Conservation (phyloP, 2,329 filamentous ascomycete genomes). For the Xylaria sp. region DNA sequence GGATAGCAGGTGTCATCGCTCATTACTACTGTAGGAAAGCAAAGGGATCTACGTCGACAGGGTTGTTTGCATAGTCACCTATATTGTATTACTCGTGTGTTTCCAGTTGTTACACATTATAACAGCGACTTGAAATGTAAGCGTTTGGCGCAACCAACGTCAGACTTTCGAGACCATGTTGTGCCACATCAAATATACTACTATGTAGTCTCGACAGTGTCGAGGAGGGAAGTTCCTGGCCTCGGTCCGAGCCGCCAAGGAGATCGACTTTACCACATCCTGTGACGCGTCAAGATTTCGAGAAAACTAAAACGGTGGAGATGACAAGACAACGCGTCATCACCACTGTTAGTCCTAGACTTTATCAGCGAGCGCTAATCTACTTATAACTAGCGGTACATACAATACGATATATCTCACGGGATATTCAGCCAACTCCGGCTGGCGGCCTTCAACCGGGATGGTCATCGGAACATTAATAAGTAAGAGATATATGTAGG, state of each 20-base stretch:
- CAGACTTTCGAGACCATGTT: constrained; percentile 19
- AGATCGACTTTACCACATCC: neutral
- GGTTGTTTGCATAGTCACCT: constrained; percentile 18
- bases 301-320: constrained; percentile 5
- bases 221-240: constrained; percentile 4
- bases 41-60: constrained; percentile 25
- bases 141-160: constrained; percentile 9
- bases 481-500: constrained; percentile 24
- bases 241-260: constrained; percentile 20
- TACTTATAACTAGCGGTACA: neutral
- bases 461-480: constrained; percentile 27
- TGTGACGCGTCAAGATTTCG: constrained; percentile 13
- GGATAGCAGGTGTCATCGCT: constrained; percentile 31
- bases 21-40: constrained; percentile 24
- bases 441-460: constrained; percentile 18
- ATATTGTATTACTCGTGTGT: constrained; percentile 1
- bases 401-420: constrained; percentile 2
- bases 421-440: constrained; percentile 17
- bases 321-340: constrained; percentile 2
- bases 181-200: constrained; percentile 18
- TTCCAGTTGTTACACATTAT: constrained; percentile 22
- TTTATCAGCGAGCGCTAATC: neutral
- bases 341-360: neutral
- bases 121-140: constrained; percentile 17
- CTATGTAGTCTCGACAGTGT: neutral